Evolutionary conservation across 208 protist genomes (phyloP).

Genomic region (Vickermania ingenoplastis): DNA sequence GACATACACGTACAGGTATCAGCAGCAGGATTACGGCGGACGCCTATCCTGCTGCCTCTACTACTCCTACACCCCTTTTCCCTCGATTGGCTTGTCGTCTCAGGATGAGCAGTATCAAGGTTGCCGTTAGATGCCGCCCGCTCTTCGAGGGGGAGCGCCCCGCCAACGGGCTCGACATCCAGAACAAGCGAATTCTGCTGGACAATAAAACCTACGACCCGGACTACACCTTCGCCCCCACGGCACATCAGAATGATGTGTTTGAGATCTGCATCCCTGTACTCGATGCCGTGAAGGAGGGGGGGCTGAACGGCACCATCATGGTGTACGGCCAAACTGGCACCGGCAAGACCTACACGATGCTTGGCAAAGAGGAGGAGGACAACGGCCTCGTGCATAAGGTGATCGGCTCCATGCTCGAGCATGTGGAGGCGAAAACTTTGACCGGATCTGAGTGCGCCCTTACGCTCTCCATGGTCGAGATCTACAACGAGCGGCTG

Average conservation of each 20-base stretch:
- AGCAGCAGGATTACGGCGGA: too few relatives aligned
- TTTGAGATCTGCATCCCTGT: slow-evolving; percentile 78
- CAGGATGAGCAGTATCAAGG: slow-evolving; percentile 79
- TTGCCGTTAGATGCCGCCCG: slow-evolving; percentile 74
- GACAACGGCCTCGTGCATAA: slow-evolving; percentile 83
- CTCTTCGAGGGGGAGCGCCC: slow-evolving; percentile 69
- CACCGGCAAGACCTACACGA: slow-evolving; percentile 95
- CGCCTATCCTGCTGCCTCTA: too few relatives aligned
- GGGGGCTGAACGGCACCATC: slow-evolving; percentile 85
- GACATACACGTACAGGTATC: too few relatives aligned
- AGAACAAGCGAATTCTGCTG: slow-evolving; percentile 70
- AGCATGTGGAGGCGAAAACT: slow-evolving; percentile 76
- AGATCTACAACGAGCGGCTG: slow-evolving; percentile 90
- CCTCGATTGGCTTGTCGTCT: background rate
- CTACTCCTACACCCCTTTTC: too few relatives aligned
- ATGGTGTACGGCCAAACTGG: slow-evolving; percentile 94
- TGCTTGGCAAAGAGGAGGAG: slow-evolving; percentile 71
- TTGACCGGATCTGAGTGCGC: slow-evolving; percentile 75
- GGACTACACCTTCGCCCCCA: slow-evolving; percentile 66
- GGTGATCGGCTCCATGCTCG: slow-evolving; percentile 86
- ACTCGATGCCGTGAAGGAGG: slow-evolving; percentile 79
- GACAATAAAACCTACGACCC: slow-evolving; percentile 87
- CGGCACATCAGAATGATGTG: slow-evolving; percentile 74
- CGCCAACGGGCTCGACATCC: slow-evolving; percentile 68
- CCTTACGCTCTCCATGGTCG: slow-evolving; percentile 87